Base-by-base conservation (phyloP, 176 grass and related monocot genomes). In the Stipa capillata region DNA sequence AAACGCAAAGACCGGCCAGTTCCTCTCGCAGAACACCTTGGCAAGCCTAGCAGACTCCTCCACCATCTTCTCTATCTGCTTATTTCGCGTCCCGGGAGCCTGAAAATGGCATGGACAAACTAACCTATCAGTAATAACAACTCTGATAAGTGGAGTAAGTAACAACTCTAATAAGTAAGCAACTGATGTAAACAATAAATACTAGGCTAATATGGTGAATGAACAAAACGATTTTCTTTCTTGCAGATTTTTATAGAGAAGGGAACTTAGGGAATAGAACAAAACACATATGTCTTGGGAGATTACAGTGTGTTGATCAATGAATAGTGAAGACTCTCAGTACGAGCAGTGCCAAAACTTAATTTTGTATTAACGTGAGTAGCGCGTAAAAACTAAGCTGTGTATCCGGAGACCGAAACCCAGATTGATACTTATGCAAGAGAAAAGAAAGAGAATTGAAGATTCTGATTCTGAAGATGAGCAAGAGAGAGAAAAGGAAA, bases 21-120 rank as follows among this genome's bases (percentile, higher is more conserved):
- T 81, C 36, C 86, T 92, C 23, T 83, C 58, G 69, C 89, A 89
- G 83, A 98, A 98, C 23, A 85, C 60, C 82, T 87, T 98, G 51
- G 95, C 81, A 3, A 98, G 72, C 74, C 86, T 92, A 9, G 14
- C 18, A 8, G 95, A 81, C 85, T 98, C 95, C 68, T 85, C 82
- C 80, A 98, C 87, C 95, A 98, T 92, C 28, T 73, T 92, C 8
- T 84, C 81, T 56, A 98, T 81, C 90, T 94, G 92, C 79, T 94
- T 84, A 29, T 92, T 98, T 31, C 92, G 90, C 6, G 87, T 83
- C 61, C 78, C 77, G 57, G 95, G 95, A 70, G 95, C 95, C 95
- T 98, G 83, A 17, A 82, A 15, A 67, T 17, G 12, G 35, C 50
- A 39, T 71, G 25, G 2, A 73, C 17, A 86, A 42, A 25, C 29